Evolutionary conservation across 345 rosid genomes (phyloP).

Genomic region (Eucalyptus tenuipes): DNA sequence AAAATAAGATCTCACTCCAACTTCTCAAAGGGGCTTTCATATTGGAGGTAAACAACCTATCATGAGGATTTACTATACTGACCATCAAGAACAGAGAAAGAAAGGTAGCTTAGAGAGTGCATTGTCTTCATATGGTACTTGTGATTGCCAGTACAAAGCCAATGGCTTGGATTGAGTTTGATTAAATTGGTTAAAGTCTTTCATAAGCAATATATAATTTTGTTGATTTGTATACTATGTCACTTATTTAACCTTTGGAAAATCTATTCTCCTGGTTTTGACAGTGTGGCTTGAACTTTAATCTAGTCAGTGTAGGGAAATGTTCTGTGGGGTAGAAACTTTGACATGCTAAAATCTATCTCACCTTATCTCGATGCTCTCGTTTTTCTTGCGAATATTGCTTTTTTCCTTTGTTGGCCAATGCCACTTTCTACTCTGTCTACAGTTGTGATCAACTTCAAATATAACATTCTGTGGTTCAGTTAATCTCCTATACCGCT

Average conservation of each 20-base stretch:
- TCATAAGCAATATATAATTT: not conserved
- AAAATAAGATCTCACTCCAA: not conserved
- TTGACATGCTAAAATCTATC: not conserved
- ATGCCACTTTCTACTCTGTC: not conserved
- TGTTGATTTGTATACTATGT: not conserved
- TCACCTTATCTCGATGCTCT: not conserved
- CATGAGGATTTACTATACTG: not conserved
- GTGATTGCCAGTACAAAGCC: not conserved
- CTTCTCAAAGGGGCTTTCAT: not conserved
- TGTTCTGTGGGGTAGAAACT: not conserved
- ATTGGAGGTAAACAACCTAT: not conserved
- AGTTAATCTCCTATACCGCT: not conserved
- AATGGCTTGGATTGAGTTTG: not conserved
- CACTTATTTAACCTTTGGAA: not conserved
- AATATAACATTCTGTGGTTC: not conserved
- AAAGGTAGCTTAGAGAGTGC: not conserved
- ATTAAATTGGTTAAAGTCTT: not conserved
- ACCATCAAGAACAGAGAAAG: not conserved
- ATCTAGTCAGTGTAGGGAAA: not conserved
- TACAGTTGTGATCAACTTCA: not conserved
- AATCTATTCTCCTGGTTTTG: not conserved
- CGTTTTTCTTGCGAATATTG: not conserved
- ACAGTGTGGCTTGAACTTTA: not conserved
- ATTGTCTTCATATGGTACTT: not conserved
- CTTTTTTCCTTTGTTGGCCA: not conserved